Base-by-base conservation (phyloP, 108 stramenopile species). In the Nitzschia palea region DNA sequence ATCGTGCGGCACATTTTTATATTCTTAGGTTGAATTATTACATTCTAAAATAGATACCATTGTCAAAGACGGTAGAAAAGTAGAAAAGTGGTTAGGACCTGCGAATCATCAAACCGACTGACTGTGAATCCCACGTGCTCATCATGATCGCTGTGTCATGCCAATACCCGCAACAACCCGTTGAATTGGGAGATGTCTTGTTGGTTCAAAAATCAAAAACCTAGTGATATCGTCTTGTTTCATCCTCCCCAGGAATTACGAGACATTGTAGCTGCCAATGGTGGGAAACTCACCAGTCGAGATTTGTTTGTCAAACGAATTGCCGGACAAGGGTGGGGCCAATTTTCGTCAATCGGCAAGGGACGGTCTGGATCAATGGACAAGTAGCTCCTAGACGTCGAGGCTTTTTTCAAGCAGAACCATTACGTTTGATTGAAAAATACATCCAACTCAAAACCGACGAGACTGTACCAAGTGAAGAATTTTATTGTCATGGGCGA, bases 241-340 rank as follows among this genome's bases (percentile, higher is more conserved):
- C 60, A 32, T 27, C 84, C 87, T 6, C 79, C 84, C 3, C 48
- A 31, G 3, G 50, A 54, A 44, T 59, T 88, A 20, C 69, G 70
- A 50, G 70, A 79, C 4, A 70, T 80, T 33, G 75, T 84, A 15
- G 47, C 74, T 25, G 43, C 35, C 27, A 74, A 37, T 29, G 76
- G 74, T 2, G 84, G 86, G 6, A 56, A 61, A 17, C 37, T 88
- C 4, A 35, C 32, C 18, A 68, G 61, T 47, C 44, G 79, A 12
- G 84, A 85, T 42, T 72, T 89, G 42, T 89, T 86, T 55, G 83
- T 86, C 61, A 89, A 89, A 57, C 82, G 87, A 36, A 74, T 86
- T 28, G 84, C 80, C 81, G 12, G 86, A 80, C 26, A 44, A 55
- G 18, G 47, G 84, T 43, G 84, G 84, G 12, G 84, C 83, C n/a